Base-by-base conservation (phyloP, 805 yeast genomes). In the Kazachstania psychrophila region DNA sequence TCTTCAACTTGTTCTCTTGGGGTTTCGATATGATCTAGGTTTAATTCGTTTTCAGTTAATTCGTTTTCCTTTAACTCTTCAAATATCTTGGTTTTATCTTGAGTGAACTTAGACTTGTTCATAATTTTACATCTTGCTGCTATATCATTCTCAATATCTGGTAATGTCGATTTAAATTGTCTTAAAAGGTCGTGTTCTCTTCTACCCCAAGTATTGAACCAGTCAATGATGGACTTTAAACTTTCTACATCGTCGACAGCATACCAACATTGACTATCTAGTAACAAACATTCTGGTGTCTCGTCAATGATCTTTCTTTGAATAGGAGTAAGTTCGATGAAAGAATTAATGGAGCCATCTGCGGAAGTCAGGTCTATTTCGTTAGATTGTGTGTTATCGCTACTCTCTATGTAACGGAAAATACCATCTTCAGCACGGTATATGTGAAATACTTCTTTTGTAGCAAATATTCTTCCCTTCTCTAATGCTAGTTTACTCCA, bases 171-270 rank as follows among this genome's bases (percentile, higher is more conserved):
- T 6, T 60, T 52, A 29, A 84, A 54, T 47, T 82, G 94, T 46
- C 78, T 79, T 27, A 73, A 62, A 23, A 44, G 18, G 25, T 62
- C 66, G 13, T 75, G 68, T 51, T 87, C 96, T 31, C 94, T 63
- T 35, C 62, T 65, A 3, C 96, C 96, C 70, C 79, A 75, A 4
- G 73, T 76, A 46, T 80, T 77, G 34, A 87, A 62, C 85, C 89
- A 80, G n/a, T 60, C 54, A 7, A 78, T 40, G 18, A 88, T 52
- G 11, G 53, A 53, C 1, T 71, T 73, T 23, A 86, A 56, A 27
- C 80, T 79, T n/a, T 68, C 72, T 0, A 70, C 65, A 2, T 53
- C 61, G 45, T 86, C 94, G 45, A 76, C 72, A 47, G 58, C 83
- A 37, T 79, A 72, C 96, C 96, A 87, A 25, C 73, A 72, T 5